Evolutionary conservation across 495 filamentous ascomycete genomes (phyloP).

Genomic region (Pyrenula aspistea): DNA sequence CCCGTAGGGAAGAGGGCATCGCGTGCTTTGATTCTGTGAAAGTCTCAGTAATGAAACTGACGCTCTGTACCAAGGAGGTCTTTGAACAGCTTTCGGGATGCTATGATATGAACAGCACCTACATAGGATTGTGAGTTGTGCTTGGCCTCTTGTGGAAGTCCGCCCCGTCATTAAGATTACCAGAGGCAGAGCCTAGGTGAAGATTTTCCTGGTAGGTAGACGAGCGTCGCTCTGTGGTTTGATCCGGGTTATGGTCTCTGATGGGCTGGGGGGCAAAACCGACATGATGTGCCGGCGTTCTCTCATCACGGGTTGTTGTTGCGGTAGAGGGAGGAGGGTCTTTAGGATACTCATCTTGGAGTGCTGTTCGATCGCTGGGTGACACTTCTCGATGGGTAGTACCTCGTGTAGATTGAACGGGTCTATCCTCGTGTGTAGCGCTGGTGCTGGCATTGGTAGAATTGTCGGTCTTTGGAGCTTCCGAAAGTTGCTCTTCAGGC

Average conservation of each 20-base stretch:
- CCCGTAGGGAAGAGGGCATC: background rate
- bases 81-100: too few relatives aligned
- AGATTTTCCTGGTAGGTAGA: background rate
- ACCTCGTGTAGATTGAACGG: background rate
- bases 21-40: background rate
- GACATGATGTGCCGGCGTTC: background rate
- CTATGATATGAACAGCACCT: background rate
- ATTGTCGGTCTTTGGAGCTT: background rate
- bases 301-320: background rate
- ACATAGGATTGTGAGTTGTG: background rate
- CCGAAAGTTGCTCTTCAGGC: background rate
- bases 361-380: background rate
- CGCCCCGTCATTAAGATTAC: background rate
- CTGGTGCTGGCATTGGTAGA: background rate
- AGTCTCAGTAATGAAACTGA: background rate
- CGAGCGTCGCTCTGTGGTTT: background rate
- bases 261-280: background rate
- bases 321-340: background rate
- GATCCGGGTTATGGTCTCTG: background rate
- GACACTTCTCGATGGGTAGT: background rate
- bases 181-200: background rate
- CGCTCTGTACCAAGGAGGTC: too few relatives aligned
- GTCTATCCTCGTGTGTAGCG: background rate
- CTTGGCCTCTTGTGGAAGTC: background rate
- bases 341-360: background rate